These are phyloP conservation scores for Fraxinus platypoda DNA, from an alignment of 305 asterid genomes.

Conservation along the genomic window DNA sequence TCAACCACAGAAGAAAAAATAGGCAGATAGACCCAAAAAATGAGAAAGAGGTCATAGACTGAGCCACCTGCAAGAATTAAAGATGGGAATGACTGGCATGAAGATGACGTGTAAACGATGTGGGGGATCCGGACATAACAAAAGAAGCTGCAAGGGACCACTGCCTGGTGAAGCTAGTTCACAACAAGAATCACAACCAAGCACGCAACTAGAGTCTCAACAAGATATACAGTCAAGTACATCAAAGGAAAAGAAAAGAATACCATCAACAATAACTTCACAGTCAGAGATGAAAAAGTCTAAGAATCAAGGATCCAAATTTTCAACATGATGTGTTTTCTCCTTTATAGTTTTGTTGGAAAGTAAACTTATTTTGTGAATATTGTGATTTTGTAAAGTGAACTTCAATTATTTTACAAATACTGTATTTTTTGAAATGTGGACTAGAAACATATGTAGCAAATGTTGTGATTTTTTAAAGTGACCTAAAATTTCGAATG, in stretches of 20 bases:
- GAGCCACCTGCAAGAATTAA: neutral
- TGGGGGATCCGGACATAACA: neutral
- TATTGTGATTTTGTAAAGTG: neutral
- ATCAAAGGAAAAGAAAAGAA: too few relatives aligned
- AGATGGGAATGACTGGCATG: neutral
- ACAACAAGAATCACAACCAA: neutral
- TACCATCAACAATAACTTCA: neutral
- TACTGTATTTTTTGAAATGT: neutral
- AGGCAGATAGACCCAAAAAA: neutral
- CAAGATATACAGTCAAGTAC: neutral
- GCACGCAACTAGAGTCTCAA: neutral
- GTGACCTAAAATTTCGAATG: neutral
- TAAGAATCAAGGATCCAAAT: neutral
- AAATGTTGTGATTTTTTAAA: neutral
- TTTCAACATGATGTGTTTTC: neutral
- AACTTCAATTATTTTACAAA: neutral
- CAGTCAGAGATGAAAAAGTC: neutral
- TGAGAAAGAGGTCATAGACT: neutral
- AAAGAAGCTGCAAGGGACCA: neutral
- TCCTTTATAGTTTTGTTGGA: neutral
- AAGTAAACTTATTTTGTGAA: neutral
- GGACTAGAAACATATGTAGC: neutral
- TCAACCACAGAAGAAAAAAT: too few relatives aligned
- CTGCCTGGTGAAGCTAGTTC: neutral
- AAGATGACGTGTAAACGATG: neutral